Conservation (phyloP, 441 rosid species). For the Syzygium syzygioides region DNA sequence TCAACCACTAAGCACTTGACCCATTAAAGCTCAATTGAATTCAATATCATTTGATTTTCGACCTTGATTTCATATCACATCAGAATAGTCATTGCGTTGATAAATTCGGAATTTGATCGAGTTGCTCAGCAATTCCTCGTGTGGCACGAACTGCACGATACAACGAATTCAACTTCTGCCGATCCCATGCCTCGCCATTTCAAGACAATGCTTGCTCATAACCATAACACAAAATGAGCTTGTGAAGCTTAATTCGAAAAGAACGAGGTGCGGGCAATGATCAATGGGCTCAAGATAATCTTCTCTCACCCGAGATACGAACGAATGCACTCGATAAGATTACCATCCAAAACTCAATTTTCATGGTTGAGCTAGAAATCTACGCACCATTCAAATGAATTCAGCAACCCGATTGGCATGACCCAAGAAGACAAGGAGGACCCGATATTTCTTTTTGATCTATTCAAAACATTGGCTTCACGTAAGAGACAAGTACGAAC, state of each 20-base stretch:
- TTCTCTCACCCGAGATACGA: not conserved
- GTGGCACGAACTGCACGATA: not conserved
- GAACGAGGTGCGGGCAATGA: not conserved
- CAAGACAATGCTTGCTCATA: not conserved
- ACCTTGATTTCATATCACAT: not conserved
- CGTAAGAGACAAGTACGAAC: not conserved
- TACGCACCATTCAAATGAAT: slow-evolving; percentile 7
- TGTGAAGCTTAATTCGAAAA: not conserved
- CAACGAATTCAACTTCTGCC: not conserved
- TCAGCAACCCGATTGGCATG: slow-evolving; percentile 14
- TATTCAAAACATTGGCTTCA: not conserved
- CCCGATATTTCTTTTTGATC: not conserved
- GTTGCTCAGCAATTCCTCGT: not conserved
- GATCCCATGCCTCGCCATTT: not conserved
- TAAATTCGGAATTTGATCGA: not conserved
- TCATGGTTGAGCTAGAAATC: not conserved
- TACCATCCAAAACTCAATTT: not conserved
- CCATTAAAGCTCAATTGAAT: not conserved
- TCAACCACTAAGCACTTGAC: not conserved
- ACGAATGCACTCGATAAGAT: not conserved
- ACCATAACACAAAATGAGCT: not conserved
- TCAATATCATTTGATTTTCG: not conserved
- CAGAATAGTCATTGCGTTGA: not conserved
- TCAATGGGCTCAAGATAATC: not conserved
- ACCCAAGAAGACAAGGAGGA: slow-evolving; percentile 20